Evolutionary conservation across 192 early-diverging fungal species (phyloP).

Genomic region (Glomus cerebriforme): DNA sequence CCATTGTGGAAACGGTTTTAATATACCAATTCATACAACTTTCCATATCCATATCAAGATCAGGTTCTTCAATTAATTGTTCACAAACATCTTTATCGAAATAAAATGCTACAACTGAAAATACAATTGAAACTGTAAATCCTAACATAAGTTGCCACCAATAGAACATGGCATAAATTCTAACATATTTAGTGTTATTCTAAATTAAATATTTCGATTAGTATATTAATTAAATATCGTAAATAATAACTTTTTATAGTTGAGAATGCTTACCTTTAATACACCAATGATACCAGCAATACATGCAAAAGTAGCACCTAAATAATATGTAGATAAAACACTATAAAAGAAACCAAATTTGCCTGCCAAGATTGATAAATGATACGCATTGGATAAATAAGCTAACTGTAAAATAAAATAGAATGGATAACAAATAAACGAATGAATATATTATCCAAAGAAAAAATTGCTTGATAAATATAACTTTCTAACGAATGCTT

Average conservation of each 20-base stretch:
- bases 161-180: constrained; percentile 28
- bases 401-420: constrained; percentile 2
- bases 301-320: constrained; percentile 22
- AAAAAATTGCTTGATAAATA: neutral
- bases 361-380: constrained; percentile 9
- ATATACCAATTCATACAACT: constrained; percentile 20
- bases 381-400: constrained; percentile 25
- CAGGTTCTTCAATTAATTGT: constrained; percentile 23
- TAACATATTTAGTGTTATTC: constrained; percentile 35
- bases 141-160: constrained; percentile 33
- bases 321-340: constrained; percentile 32
- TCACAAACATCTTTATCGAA: constrained; percentile 33
- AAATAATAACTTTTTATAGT: neutral
- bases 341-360: constrained; percentile 20
- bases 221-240: neutral
- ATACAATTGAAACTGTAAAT: constrained; percentile 28
- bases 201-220: neutral
- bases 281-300: constrained; percentile 31
- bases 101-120: constrained; percentile 30
- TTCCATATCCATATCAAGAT: constrained; percentile 24
- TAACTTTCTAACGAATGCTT: neutral
- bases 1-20: constrained; percentile 3
- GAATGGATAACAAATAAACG: neutral
- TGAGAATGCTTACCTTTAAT: constrained; percentile 19
- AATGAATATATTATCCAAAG: neutral